Conservation (phyloP, 2,329 filamentous ascomycete species). For the Claviceps purpurea region DNA sequence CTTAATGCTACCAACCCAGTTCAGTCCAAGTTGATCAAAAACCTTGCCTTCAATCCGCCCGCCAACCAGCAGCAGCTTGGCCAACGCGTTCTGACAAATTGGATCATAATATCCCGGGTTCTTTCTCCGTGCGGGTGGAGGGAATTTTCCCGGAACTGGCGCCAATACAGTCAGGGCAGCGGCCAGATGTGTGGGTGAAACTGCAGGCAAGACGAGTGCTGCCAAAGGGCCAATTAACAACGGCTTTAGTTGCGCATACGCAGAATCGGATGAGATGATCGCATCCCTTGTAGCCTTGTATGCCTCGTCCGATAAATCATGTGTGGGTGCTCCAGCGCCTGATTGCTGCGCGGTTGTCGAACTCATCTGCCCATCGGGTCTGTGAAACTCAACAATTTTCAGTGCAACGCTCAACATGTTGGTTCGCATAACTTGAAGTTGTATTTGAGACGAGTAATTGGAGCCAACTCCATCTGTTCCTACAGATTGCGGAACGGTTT, state of each 20-base stretch:
- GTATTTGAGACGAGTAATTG: conserved; percentile 46
- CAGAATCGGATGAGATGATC: conserved; percentile 23
- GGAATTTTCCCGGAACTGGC: conserved; percentile 59
- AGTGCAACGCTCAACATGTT: conserved; percentile 80
- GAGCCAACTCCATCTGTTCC: conserved; percentile 12
- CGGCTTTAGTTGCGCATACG: conserved; percentile 51
- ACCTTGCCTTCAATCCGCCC: conserved; percentile 76
- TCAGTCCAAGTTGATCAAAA: conserved; percentile 60
- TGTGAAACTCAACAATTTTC: conserved; percentile 74
- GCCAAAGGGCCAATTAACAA: conserved; percentile 73
- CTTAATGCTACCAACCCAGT: conserved; percentile 58
- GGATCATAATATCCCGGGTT: conserved; percentile 74
- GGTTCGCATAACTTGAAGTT: conserved; percentile 74
- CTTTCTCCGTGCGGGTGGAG: conserved; percentile 61
- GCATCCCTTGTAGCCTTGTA: conserved; percentile 32
- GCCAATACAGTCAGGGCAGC: conserved; percentile 66
- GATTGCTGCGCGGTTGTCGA: conserved; percentile 18
- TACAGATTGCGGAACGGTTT: conserved; percentile 24
- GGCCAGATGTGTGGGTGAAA: conserved; percentile 74
- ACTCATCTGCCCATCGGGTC: conserved; percentile 29
- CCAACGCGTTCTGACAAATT: conserved; percentile 63
- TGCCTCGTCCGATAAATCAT: conserved; percentile 42
- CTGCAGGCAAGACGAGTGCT: conserved; percentile 63
- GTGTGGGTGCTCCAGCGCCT: conserved; percentile 20
- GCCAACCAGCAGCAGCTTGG: conserved; percentile 78